phyloP scores from a whole-genome alignment of 768 basidiomycete genomes.

The Cytidiella melzeri region DNA sequence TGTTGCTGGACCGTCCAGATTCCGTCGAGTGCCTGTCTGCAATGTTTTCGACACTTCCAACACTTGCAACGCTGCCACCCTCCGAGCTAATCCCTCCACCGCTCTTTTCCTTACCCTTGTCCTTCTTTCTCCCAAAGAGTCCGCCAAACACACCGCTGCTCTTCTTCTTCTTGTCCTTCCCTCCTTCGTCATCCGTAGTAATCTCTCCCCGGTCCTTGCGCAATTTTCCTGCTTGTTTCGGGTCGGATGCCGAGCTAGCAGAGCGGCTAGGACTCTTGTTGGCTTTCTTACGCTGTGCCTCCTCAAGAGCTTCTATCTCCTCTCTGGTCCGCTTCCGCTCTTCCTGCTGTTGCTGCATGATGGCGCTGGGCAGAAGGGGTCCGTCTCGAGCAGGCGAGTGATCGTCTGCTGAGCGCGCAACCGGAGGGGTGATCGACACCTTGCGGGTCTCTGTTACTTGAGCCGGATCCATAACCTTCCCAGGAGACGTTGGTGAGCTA shows the following conservation, averaged over 20 bases:
- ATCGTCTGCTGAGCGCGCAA: constrained; percentile 53
- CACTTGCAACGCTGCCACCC: constrained; percentile 47
- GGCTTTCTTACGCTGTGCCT: constrained; percentile 44
- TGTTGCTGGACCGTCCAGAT: constrained; percentile 47
- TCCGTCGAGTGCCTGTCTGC: constrained; percentile 50
- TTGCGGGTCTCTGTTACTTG: constrained; percentile 70
- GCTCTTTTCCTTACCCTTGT: constrained; percentile 54
- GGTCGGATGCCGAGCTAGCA: constrained; percentile 1
- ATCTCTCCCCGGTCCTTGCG: constrained; percentile 33
- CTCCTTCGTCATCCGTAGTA: constrained; percentile 35
- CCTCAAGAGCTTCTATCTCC: constrained; percentile 40
- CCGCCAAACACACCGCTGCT: constrained; percentile 73
- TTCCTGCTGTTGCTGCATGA: constrained; percentile 43
- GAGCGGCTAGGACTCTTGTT: constrained; percentile 16
- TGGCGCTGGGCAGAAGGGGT: constrained; percentile 33
- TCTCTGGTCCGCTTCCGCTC: constrained; percentile 48
- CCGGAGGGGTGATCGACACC: constrained; percentile 70
- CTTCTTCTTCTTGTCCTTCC: constrained; percentile 53
- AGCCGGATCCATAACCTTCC: constrained; percentile 52
- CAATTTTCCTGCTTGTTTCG: constrained; percentile 25
- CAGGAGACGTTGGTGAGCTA: constrained; percentile 25
- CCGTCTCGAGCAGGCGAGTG: constrained; percentile 13
- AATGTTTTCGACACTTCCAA: constrained; percentile 30
- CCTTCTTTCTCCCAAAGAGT: constrained; percentile 72
- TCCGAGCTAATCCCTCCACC: constrained; percentile 24